These are phyloP conservation scores for Teratosphaeriaceae sp. DNA, from an alignment of 2,329 filamentous ascomycete species.

Conservation along the genomic window DNA sequence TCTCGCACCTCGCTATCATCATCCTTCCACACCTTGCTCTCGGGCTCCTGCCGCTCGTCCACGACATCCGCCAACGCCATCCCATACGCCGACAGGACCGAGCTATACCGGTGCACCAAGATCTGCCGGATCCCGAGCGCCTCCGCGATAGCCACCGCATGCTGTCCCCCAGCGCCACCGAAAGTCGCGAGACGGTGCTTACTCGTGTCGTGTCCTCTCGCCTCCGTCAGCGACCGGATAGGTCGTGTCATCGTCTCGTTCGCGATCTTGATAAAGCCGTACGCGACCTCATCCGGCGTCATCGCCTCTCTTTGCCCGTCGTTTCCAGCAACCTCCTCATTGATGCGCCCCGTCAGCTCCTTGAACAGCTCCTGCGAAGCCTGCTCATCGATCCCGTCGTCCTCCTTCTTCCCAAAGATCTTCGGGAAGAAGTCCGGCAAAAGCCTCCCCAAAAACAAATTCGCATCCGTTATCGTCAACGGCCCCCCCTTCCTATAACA, in stretches of 20 bases:
- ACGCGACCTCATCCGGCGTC: constrained; percentile 76
- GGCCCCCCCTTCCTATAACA: constrained; percentile 89
- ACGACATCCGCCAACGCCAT: constrained; percentile 93
- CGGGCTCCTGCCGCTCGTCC: constrained; percentile 78
- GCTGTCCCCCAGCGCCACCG: constrained; percentile 84
- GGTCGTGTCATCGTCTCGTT: constrained; percentile 90
- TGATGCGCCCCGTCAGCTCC: constrained; percentile 70
- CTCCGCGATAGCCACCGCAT: constrained; percentile 84
- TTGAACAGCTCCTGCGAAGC: constrained; percentile 70
- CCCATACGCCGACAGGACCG: constrained; percentile 82
- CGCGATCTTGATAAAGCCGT: constrained; percentile 82
- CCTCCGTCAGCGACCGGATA: constrained; percentile 84
- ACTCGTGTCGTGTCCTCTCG: constrained; percentile 84
- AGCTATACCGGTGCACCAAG: constrained; percentile 79
- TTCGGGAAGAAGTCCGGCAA: constrained; percentile 90
- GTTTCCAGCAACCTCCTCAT: constrained; percentile 57
- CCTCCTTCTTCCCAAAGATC: constrained; percentile 86
- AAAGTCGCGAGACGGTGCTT: constrained; percentile 89
- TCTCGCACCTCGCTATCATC: constrained; percentile 49
- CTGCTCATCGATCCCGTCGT: constrained; percentile 69
- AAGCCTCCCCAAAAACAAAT: constrained; percentile 75
- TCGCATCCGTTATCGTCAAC: constrained; percentile 88
- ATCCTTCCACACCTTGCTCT: constrained; percentile 55
- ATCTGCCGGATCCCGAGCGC: constrained; percentile 80
- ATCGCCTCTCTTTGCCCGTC: constrained; percentile 52